Base-by-base conservation (phyloP, 2,329 filamentous ascomycete genomes). In the Diaporthe nobilis region DNA sequence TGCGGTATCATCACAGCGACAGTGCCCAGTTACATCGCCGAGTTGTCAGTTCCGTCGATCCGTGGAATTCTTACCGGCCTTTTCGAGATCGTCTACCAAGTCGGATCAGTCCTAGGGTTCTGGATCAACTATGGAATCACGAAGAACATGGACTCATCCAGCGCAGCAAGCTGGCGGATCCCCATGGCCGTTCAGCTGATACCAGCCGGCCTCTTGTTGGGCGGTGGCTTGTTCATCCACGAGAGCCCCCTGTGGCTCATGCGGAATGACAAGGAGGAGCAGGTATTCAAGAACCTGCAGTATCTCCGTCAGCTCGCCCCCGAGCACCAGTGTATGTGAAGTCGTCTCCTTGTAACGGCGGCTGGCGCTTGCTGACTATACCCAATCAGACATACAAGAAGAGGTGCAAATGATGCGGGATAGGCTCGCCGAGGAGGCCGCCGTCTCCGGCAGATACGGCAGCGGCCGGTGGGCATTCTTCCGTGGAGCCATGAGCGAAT, bases 1-100 rank as follows among this genome's bases (percentile, higher is more conserved):
- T 87, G 90, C 61, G 90, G 90, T n/a, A 81, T 89, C 55, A 86
- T 91, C 79, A 89, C 87, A 12, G 90, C 89, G 79, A 89, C 88
- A 8, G 89, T 93, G 3, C 92, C 91, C 4, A 87, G 91, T 47
- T 93, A 93, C 80, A 91, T 92, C 75, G 89, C 91, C 13, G 92
- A 93, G 80, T 88, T 90, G 72, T 90, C 91, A 0, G 86, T 90
- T 78, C 87, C 90, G 0, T 88, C 88, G 2, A 90, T 88, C 72
- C 87, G 91, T 79, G 91, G 91, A 78, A 84, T 90, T 37, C 86
- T 91, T 4, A 89, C 90, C 9, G 90, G 90, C 20, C 81, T 90
- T 39, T 89, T 86, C 78, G 85, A 87, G 76, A 83, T 91, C 12
- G 86, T 88, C 0, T 90, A 90, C 76, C 89, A 91, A 77, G 86